Evolutionary conservation across 176 grass and related monocot genomes (phyloP).

Genomic region (Oryza rufipogon): DNA sequence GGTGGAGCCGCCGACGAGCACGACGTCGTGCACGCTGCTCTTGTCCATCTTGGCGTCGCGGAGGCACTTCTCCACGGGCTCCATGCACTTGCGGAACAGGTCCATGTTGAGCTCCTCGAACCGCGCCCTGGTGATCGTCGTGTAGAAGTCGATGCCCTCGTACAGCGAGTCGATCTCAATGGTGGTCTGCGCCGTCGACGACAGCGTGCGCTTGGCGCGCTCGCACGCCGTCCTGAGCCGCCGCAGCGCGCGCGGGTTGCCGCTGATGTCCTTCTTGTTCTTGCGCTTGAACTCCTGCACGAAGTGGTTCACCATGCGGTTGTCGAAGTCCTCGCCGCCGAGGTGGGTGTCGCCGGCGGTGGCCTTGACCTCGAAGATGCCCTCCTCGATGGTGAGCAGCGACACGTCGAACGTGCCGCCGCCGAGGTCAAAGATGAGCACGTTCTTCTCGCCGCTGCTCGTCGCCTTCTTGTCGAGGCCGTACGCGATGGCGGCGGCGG

Average conservation of each 20-base stretch:
- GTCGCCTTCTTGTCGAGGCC: slow-evolving; percentile 64
- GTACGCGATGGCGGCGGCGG: slow-evolving; percentile 61
- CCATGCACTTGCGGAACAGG: slow-evolving; percentile 94
- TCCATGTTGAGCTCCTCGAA: slow-evolving; percentile 99
- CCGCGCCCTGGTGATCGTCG: slow-evolving; percentile 82
- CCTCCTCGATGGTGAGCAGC: slow-evolving; percentile 69
- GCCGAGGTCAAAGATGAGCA: slow-evolving; percentile 69
- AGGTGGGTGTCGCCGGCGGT: slow-evolving; percentile 70
- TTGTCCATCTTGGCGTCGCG: slow-evolving; percentile 99
- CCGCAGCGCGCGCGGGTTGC: slow-evolving; percentile 51
- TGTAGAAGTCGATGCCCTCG: slow-evolving; percentile 94
- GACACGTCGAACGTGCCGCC: slow-evolving; percentile 71
- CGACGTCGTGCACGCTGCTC: slow-evolving; percentile 80
- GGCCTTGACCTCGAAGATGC: slow-evolving; percentile 76
- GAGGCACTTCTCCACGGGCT: slow-evolving; percentile 94
- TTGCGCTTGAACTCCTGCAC: slow-evolving; percentile 75
- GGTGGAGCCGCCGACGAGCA: slow-evolving; percentile 92
- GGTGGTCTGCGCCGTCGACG: slow-evolving; percentile 85
- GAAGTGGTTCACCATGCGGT: slow-evolving; percentile 79
- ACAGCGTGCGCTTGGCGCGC: slow-evolving; percentile 88
- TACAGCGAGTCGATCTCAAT: slow-evolving; percentile 95
- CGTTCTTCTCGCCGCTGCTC: slow-evolving; percentile 61
- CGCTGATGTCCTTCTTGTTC: slow-evolving; percentile 70
- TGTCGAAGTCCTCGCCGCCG: slow-evolving; percentile 68
- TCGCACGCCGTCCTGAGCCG: slow-evolving; percentile 74